Conservation (phyloP, 106 monocot genomes). For the Phalaenopsis equestris region DNA sequence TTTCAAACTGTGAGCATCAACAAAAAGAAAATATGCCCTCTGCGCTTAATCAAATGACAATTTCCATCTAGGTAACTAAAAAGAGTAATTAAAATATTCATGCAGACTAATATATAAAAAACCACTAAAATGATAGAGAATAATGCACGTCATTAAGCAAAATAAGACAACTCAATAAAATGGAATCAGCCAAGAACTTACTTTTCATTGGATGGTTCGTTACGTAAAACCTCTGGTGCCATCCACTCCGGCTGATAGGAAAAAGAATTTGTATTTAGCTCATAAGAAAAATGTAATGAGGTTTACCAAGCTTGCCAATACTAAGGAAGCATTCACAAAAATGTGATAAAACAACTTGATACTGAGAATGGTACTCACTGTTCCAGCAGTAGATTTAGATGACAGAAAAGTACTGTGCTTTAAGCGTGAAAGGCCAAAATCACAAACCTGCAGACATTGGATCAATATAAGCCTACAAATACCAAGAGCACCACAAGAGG, state of each 20-base stretch:
- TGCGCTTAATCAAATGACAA: background rate
- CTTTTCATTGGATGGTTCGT: conserved; percentile 98
- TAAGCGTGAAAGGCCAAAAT: conserved; percentile 98
- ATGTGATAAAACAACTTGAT: background rate
- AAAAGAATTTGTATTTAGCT: background rate
- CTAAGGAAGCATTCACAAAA: background rate
- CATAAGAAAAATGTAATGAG: background rate
- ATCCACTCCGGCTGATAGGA: conserved; percentile 87
- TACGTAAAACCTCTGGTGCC: conserved; percentile 96
- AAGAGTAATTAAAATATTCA: background rate
- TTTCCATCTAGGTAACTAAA: background rate
- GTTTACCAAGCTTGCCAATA: background rate
- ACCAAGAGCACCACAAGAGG: background rate
- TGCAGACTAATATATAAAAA: background rate
- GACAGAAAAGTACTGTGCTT: conserved; percentile 94
- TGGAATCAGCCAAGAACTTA: conserved; percentile 24
- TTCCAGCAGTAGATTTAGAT: conserved; percentile 95
- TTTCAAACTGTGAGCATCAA: background rate
- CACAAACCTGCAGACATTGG: conserved; percentile 61
- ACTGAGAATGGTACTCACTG: conserved; percentile 36
- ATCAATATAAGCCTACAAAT: background rate
- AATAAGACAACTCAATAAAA: background rate
- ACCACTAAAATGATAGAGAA: background rate
- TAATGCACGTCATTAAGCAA: background rate
- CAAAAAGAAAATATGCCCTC: background rate